Percentiles rank a stretch among this genome's conserved stretches.
Conservation (phyloP, 164 flowering plant species). For the Liquidambar formosana region DNA sequence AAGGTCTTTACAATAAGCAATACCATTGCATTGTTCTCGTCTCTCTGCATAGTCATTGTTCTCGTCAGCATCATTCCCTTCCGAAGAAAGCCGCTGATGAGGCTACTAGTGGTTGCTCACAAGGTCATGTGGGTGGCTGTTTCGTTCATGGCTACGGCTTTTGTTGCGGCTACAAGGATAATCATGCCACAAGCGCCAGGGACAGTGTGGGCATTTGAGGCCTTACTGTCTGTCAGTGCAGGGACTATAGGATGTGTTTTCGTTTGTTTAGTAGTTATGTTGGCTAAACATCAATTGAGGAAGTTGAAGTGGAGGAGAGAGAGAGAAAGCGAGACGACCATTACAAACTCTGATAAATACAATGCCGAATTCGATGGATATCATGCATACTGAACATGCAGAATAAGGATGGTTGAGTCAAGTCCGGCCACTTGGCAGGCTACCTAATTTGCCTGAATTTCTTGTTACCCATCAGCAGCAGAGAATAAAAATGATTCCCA, state of each 20-base stretch:
- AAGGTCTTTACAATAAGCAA: constrained; percentile 21
- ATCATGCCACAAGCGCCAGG: constrained; percentile 12
- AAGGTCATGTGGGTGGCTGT: constrained; percentile 23
- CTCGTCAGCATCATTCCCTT: constrained; percentile 21
- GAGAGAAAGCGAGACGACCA: too few relatives aligned
- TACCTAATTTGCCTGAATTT: too few relatives aligned
- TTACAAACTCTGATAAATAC: too few relatives aligned
- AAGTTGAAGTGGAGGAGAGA: constrained; percentile 1
- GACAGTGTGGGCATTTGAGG: constrained; percentile 6
- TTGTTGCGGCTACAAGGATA: constrained; percentile 24
- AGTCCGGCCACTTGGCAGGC: too few relatives aligned
- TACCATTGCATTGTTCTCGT: constrained; percentile 14
- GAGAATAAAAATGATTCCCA: too few relatives aligned
- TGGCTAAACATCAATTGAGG: too few relatives aligned
- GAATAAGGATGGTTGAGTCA: too few relatives aligned
- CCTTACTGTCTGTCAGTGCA: neutral
- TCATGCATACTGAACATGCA: too few relatives aligned
- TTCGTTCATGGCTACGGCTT: constrained; percentile 20
- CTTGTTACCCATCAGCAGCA: too few relatives aligned
- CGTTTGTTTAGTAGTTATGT: neutral
- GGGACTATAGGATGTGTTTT: constrained; percentile 7
- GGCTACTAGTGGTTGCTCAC: constrained; percentile 10
- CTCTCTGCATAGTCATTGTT: constrained; percentile 13
- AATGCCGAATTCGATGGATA: too few relatives aligned
- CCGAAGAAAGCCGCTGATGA: constrained; percentile 10